Evolutionary conservation across 805 yeast species (phyloP), one percentile per base, ranked within the genome.

Genomic region (Saccharomycopsis olivae): DNA sequence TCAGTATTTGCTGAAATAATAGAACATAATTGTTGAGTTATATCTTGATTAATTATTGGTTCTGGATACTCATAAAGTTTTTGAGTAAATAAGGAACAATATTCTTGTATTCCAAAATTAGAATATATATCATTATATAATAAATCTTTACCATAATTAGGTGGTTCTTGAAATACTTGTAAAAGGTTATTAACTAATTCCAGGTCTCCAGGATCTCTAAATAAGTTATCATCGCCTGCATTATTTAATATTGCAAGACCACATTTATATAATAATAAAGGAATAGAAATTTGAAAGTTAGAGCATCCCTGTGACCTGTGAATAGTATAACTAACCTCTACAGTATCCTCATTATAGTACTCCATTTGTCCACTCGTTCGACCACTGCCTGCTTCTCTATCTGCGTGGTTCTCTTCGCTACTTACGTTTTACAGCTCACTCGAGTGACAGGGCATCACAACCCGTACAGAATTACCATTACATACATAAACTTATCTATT

Each of bases 71-170:
- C 46, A 20, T 35, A 38, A 17, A 42, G n/a, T 10, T 25, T 25
- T 18, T 35, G 36, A 6, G 32, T 35, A 21, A 42, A 42, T 15
- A 42, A 19, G 6, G 41, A 24, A 18, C 46, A 34, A 23, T 34
- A 42, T 27, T 38, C 46, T 15, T 23, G 25, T 23, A 23, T 8
- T 23, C 10, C 10, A 10, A 23, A 23, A 23, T 23, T 23, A 8
- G 6, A 6, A 23, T 10, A 8, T 8, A 8, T 10, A 23, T 23
- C 25, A 23, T 23, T 23, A 23, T 8, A 6, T 23, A 10, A 23
- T 8, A 23, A 23, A 23, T 23, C 6, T 23, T 23, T 23, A 6
- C 25, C 25, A 23, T 8, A 23, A 23, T 23, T 6, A 9, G 31
- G 31, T 5, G 14, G 14, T 9, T 6, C 6, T 13, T 9, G 16